These are phyloP conservation scores for Neurospora sp. DNA, from an alignment of 495 filamentous ascomycete genomes.

Conservation along the genomic window DNA sequence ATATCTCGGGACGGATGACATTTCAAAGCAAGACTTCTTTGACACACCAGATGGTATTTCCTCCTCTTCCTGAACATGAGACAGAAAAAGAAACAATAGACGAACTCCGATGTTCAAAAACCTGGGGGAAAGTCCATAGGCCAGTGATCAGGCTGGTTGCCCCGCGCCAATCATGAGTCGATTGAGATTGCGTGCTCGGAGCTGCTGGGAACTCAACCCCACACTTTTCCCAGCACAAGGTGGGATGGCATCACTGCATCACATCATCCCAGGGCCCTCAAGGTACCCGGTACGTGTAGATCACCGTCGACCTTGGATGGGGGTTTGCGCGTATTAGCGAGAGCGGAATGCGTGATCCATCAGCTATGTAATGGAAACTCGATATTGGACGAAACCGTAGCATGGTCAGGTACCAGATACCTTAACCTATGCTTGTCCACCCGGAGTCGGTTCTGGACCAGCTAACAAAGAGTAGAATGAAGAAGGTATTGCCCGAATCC, in stretches of 20 bases:
- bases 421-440: background rate
- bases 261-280: background rate
- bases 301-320: background rate
- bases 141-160: conserved; percentile 1
- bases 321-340: background rate
- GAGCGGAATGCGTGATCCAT: background rate
- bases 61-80: background rate
- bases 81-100: background rate
- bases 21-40: no score
- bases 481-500: background rate
- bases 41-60: background rate
- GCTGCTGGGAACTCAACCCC: conserved; percentile 13
- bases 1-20: no score
- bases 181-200: conserved; percentile 27
- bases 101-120: background rate
- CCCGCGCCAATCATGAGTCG: conserved; percentile 16
- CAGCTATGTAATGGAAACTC: background rate
- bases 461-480: conserved; percentile 1
- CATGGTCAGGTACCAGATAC: background rate
- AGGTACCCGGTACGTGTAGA: background rate
- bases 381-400: background rate
- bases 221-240: conserved; percentile 10
- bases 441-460: background rate
- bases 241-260: background rate
- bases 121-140: background rate